phyloP scores from a whole-genome alignment of 495 filamentous ascomycete species.

The Penicillium canescens region DNA sequence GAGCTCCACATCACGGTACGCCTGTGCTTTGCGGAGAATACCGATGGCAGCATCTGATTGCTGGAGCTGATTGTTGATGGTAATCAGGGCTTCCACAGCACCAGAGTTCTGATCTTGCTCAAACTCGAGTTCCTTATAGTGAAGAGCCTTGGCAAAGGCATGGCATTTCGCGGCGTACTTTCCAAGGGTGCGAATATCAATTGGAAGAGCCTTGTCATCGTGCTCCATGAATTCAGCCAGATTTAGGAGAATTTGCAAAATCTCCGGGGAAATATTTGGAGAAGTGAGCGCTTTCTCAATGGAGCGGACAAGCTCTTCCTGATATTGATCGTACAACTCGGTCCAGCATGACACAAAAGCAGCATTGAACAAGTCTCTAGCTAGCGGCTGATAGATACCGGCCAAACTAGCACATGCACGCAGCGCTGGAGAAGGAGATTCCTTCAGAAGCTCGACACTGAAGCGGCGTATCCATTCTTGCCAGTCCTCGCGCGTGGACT shows the following conservation, averaged over 20 bases:
- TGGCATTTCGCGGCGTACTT: constrained; percentile 94
- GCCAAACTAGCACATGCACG: constrained; percentile 90
- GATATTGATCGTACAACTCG: constrained; percentile 90
- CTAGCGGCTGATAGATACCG: constrained; percentile 84
- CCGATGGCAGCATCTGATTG: constrained; percentile 97
- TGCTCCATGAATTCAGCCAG: constrained; percentile 99
- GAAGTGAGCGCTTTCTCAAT: constrained; percentile 94
- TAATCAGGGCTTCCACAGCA: constrained; percentile 94
- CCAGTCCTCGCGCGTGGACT: constrained; percentile 97
- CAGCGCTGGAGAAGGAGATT: constrained; percentile 92
- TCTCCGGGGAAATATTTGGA: constrained; percentile 89
- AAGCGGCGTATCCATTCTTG: constrained; percentile 98
- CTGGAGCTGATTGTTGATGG: constrained; percentile 97
- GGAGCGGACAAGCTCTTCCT: constrained; percentile 91
- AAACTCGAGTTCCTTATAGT: constrained; percentile 99
- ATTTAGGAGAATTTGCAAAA: constrained; percentile 91
- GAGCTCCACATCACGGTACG: constrained; percentile 90
- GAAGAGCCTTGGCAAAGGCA: constrained; percentile 94
- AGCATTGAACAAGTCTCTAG: constrained; percentile 94
- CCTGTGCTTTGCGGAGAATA: constrained; percentile 90
- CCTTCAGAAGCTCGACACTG: constrained; percentile 90
- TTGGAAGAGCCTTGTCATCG: constrained; percentile 95
- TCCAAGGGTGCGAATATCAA: constrained; percentile 91
- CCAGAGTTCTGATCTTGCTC: constrained; percentile 95
- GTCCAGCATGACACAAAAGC: constrained; percentile 99